Conservation (phyloP, 139 green algal species). For the Ulvella scutata region DNA sequence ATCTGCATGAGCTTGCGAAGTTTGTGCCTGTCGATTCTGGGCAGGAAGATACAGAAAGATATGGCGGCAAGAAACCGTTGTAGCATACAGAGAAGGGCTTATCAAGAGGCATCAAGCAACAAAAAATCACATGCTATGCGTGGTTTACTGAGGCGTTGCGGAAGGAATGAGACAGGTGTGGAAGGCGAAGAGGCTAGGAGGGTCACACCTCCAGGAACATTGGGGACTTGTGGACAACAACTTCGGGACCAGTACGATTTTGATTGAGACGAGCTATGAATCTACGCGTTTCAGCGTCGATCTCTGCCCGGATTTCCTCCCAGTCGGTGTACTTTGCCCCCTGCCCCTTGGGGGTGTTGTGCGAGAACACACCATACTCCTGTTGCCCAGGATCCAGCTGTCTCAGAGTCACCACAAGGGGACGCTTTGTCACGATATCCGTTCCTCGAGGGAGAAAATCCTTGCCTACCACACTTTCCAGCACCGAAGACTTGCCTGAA, state of each 20-base stretch:
- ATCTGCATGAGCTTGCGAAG: conserved; percentile 19
- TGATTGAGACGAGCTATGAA: neutral
- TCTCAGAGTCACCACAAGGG: conserved; percentile 80
- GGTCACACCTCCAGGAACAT: conserved; percentile 1
- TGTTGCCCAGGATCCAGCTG: conserved; percentile 50
- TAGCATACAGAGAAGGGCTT: neutral
- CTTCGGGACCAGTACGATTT: neutral
- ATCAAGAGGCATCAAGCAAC: neutral
- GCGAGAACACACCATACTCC: conserved; percentile 85
- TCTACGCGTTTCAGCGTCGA: conserved; percentile 77
- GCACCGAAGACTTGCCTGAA: conserved; percentile 84
- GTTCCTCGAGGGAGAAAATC: conserved; percentile 86
- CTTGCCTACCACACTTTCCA: conserved; percentile 86
- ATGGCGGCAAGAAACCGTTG: neutral
- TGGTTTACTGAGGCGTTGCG: too few relatives aligned
- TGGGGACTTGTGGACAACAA: neutral
- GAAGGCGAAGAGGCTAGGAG: too few relatives aligned
- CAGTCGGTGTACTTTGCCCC: conserved; percentile 68
- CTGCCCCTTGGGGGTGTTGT: conserved; percentile 25
- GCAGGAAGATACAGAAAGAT: neutral
- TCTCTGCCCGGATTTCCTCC: conserved; percentile 72
- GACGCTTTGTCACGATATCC: conserved; percentile 85
- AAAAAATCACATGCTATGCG: neutral
- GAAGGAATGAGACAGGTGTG: too few relatives aligned
- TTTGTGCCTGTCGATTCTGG: too few relatives aligned